phyloP scores from a whole-genome alignment of 2,329 filamentous ascomycete genomes.

The Cytospora piceicola region DNA sequence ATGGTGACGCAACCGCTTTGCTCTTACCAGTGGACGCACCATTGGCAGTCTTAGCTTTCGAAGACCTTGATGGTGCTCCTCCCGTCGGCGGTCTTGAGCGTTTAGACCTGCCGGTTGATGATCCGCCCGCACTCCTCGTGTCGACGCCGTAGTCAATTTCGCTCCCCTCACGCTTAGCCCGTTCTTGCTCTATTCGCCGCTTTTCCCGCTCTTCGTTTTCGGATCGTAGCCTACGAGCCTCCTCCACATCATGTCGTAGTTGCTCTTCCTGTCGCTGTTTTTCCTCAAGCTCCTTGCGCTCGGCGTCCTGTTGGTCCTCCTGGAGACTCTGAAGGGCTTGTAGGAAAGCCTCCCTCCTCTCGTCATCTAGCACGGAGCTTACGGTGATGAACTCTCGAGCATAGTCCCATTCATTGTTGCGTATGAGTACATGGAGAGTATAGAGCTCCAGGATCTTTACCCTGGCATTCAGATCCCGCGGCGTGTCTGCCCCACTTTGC shows the following conservation, averaged over 20 bases:
- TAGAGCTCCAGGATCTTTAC: constrained; percentile 95
- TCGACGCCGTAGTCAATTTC: constrained; percentile 74
- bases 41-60: constrained; percentile 25
- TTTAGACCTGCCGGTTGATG: constrained; percentile 35
- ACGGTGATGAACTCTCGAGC: constrained; percentile 87
- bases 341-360: constrained; percentile 85
- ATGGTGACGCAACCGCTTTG: constrained; percentile 41
- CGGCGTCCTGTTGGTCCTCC: constrained; percentile 79
- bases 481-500: constrained; percentile 74
- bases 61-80: constrained; percentile 17
- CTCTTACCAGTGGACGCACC: constrained; percentile 34
- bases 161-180: constrained; percentile 52
- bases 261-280: constrained; percentile 60
- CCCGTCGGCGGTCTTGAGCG: constrained; percentile 18
- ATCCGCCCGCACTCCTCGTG: constrained; percentile 45
- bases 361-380: constrained; percentile 87
- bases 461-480: constrained; percentile 79
- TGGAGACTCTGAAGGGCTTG: constrained; percentile 82
- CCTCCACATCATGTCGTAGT: constrained; percentile 59
- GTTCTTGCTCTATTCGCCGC: constrained; percentile 58
- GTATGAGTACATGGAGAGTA: constrained; percentile 89
- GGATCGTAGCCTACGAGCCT: constrained; percentile 57
- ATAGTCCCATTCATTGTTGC: constrained; percentile 96
- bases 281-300: constrained; percentile 65
- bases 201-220: constrained; percentile 63